A percentile compares a stretch with the other conserved stretches of the same genome.
These are phyloP conservation scores for Phialophora expanda DNA, from an alignment of 2,329 filamentous ascomycete genomes.

Conservation along the genomic window DNA sequence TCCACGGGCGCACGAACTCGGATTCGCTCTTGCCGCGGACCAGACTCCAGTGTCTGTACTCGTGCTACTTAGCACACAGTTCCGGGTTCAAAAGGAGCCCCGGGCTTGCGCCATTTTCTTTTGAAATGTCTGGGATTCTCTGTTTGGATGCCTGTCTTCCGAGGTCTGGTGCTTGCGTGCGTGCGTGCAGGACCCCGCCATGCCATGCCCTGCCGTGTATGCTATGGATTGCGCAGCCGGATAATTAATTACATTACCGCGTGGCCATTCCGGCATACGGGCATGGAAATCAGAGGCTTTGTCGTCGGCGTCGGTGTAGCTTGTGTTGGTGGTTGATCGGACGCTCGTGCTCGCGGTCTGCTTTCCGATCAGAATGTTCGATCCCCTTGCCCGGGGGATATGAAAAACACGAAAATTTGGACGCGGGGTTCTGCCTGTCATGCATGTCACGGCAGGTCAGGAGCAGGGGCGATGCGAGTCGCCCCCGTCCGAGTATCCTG, in stretches of 20 bases:
- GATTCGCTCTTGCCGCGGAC: not conserved
- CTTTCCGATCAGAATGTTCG: not conserved
- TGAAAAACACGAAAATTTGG: not conserved
- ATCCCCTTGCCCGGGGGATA: not conserved
- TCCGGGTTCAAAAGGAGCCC: not conserved
- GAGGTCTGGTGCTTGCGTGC: not conserved
- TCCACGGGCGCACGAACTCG: not conserved
- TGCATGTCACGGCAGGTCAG: not conserved
- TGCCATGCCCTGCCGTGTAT: not conserved
- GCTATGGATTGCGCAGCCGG: not conserved
- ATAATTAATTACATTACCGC: not conserved
- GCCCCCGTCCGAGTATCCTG: not conserved
- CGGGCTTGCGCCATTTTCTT: slow-evolving; percentile 16
- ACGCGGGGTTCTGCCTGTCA: too few relatives aligned
- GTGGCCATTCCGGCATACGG: not conserved
- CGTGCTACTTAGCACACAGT: not conserved
- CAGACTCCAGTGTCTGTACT: not conserved
- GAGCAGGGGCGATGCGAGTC: too few relatives aligned
- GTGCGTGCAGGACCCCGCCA: not conserved
- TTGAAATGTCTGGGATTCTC: not conserved
- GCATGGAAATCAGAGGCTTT: not conserved
- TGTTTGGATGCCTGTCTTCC: not conserved
- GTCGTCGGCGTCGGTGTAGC: not conserved
- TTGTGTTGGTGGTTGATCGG: not conserved
- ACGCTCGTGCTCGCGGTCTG: not conserved